Base-by-base conservation (phyloP, 2,329 filamentous ascomycete genomes). In the Aspergillus eucalypticola region DNA sequence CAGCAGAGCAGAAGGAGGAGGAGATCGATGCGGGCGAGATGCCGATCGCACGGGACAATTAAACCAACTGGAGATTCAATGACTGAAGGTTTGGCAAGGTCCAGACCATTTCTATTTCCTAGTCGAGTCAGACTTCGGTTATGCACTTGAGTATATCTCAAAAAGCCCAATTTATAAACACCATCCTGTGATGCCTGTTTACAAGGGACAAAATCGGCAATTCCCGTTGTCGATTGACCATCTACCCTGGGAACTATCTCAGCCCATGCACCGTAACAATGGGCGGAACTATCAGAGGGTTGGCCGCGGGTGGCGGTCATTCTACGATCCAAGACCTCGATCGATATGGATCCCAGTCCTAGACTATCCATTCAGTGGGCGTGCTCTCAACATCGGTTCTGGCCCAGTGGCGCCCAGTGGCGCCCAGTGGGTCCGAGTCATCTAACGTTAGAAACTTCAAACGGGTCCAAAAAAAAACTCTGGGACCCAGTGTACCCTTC, bases 1-100 rank as follows among this genome's bases (percentile, higher is more conserved):
- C 39, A 39, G 51, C 51, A 53, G 51, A 35, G n/a, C 7, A 35
- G 19, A 11, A 53, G 35, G 32, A 39, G 29, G 53, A 55, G 39
- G 41, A 38, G 46, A 56, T 49, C 54, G 42, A 56, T 56, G 54
- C 42, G 54, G 54, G n/a, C 53, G 17, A 48, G 39, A 23, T 32
- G 59, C 59, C 55, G 59, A 61, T 58, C 59, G 59, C 55, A 55
- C 55, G 56, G 59, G 51, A 59, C 35, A 55, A 19, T 39, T 44
- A 13, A n/a, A 32, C 50, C 29, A 53, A 53, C 50, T 54, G 51
- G 56, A 50, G 46, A 55, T 27, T 50, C 25, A 27, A 29, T 50
- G 46, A n/a, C 23, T 29, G 46, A 32, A 27, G 25, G 46, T 11
- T 29, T 27, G n/a, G 32, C 11, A 35, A 17, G 15, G 46, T 50